A percentile compares a stretch with the other conserved stretches of the same genome.
These are phyloP conservation scores for Tubosaeta sp. DNA, from an alignment of 768 basidiomycete genomes.

Conservation along the genomic window DNA sequence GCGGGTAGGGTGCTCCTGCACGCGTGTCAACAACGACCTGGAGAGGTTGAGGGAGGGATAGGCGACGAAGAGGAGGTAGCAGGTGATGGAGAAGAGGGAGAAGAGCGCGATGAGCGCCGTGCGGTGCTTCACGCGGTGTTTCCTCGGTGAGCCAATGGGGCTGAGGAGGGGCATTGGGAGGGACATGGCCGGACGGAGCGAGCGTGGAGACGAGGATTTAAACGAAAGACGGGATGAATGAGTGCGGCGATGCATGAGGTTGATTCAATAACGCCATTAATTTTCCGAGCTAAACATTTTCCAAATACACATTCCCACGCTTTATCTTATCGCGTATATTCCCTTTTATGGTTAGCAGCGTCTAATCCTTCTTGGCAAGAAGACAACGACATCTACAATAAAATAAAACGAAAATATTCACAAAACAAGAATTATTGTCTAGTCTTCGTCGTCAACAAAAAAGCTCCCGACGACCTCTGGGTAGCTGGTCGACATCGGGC, in stretches of 20 bases:
- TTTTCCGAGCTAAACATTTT: neutral
- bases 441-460: no score
- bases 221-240: constrained; percentile 19
- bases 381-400: neutral
- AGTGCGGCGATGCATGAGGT: constrained; percentile 28
- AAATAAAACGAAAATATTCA: no score
- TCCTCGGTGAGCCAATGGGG: constrained; percentile 10
- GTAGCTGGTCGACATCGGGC: no score
- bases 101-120: constrained; percentile 53
- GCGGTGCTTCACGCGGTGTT: constrained; percentile 45
- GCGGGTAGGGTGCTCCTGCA: constrained; percentile 6
- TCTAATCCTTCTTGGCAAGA: neutral
- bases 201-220: constrained; percentile 1
- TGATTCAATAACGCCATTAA: neutral
- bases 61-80: constrained; percentile 54
- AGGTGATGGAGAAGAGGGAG: constrained; percentile 46
- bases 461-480: no score
- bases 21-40: constrained; percentile 28
- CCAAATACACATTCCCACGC: neutral
- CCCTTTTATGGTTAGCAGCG: neutral
- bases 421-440: no score
- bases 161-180: constrained; percentile 33
- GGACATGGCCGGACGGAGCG: constrained; percentile 15
- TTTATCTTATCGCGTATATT: neutral
- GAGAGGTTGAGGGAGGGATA: constrained; percentile 39